These are phyloP conservation scores for Fusarium bactridioides DNA, from an alignment of 2,329 filamentous ascomycete genomes.

Conservation along the genomic window DNA sequence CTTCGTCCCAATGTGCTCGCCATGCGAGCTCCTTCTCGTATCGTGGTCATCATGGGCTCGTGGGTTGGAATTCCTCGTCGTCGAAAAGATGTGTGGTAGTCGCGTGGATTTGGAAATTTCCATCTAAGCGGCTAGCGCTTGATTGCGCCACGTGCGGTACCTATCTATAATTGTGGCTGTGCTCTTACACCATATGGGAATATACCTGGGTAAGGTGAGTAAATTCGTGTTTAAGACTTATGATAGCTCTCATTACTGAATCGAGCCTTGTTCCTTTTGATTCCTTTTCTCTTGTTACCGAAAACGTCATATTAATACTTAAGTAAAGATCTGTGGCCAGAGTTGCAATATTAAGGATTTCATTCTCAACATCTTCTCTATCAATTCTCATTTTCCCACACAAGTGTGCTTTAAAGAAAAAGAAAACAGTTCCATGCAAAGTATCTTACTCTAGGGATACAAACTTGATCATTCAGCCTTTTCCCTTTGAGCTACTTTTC, in stretches of 20 bases:
- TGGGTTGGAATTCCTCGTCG: constrained; percentile 24
- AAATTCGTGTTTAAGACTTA: neutral
- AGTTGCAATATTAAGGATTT: neutral
- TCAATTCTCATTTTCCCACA: neutral
- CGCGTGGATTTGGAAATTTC: constrained; percentile 47
- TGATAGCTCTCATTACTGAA: neutral
- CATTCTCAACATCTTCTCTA: neutral
- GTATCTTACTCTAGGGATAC: neutral
- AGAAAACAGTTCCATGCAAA: neutral
- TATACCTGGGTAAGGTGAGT: neutral
- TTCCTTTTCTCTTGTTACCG: neutral
- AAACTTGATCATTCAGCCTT: neutral
- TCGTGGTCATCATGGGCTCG: constrained; percentile 49
- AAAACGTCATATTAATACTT: neutral
- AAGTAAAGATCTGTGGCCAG: neutral
- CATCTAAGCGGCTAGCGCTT: constrained; percentile 36
- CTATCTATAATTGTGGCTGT: neutral
- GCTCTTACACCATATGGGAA: neutral
- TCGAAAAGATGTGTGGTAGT: constrained; percentile 34
- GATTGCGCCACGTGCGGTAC: constrained; percentile 33
- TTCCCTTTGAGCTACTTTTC: neutral
- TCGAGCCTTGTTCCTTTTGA: neutral
- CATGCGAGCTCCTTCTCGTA: constrained; percentile 52
- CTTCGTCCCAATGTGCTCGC: constrained; percentile 44
- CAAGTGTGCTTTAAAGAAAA: neutral